Conservation (phyloP, 2,329 filamentous ascomycete genomes). For the Microcyclosporella mali region DNA sequence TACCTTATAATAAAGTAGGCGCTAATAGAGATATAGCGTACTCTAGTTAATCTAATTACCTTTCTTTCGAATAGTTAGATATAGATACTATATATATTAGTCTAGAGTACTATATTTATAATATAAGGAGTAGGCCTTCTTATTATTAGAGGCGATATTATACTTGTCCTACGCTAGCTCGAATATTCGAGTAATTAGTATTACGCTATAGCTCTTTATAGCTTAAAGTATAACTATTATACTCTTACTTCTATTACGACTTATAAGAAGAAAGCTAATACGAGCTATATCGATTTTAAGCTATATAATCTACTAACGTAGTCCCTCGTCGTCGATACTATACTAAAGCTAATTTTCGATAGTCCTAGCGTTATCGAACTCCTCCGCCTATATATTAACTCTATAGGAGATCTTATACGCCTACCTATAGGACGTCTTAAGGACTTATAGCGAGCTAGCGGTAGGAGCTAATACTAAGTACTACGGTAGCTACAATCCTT, state of each 20-base stretch:
- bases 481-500: background rate
- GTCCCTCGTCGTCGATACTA: background rate
- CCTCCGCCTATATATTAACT: background rate
- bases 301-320: background rate
- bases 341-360: background rate
- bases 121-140: background rate
- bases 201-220: background rate
- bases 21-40: too few species aligned
- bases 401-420: background rate
- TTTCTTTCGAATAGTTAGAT: too few species aligned
- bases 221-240: background rate
- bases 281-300: background rate
- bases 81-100: background rate
- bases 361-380: background rate
- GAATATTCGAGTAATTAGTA: too few species aligned
- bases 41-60: too few species aligned
- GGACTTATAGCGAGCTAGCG: background rate
- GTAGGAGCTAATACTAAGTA: background rate
- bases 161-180: background rate
- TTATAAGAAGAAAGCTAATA: background rate
- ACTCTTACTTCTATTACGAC: background rate
- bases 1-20: too few species aligned
- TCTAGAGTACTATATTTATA: background rate
- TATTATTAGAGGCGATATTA: background rate
- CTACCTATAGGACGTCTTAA: background rate